Percentiles rank a stretch among this genome's conserved stretches.
These are phyloP conservation scores for Trichoderma lentiforme DNA, from an alignment of 2,329 filamentous ascomycete genomes.

Conservation along the genomic window DNA sequence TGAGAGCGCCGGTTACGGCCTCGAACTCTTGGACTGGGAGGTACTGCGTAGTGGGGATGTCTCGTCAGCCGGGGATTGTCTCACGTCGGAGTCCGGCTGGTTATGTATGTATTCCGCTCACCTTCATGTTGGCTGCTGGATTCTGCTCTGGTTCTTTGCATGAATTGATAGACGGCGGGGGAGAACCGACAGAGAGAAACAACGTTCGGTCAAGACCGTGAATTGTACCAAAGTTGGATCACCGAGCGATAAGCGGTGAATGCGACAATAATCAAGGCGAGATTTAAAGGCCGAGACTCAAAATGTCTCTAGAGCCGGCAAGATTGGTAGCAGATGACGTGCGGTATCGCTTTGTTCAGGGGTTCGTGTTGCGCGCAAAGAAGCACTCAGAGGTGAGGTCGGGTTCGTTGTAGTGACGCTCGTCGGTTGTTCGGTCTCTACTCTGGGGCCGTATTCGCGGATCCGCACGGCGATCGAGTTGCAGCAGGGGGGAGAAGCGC, in stretches of 20 bases:
- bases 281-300: background rate
- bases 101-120: conserved; percentile 23
- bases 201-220: background rate
- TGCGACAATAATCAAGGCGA: background rate
- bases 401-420: conserved; percentile 15
- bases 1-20: conserved; percentile 85
- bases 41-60: conserved; percentile 57
- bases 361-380: background rate
- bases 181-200: background rate
- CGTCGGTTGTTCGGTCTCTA: background rate
- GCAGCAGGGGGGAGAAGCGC: background rate
- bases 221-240: background rate
- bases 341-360: background rate
- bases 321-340: background rate
- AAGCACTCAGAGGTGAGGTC: conserved; percentile 9
- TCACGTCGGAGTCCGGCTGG: background rate
- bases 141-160: background rate
- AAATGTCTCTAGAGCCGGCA: background rate
- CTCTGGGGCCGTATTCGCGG: background rate
- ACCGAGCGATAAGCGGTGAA: background rate
- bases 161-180: background rate
- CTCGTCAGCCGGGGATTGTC: conserved; percentile 22
- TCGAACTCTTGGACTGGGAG: conserved; percentile 89
- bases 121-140: conserved; percentile 36
- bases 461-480: conserved; percentile 6